Percentiles rank a stretch among this genome's conserved stretches.
Evolutionary conservation across 169 alveolate genomes (phyloP).

Genomic region (Babesia bigemina): DNA sequence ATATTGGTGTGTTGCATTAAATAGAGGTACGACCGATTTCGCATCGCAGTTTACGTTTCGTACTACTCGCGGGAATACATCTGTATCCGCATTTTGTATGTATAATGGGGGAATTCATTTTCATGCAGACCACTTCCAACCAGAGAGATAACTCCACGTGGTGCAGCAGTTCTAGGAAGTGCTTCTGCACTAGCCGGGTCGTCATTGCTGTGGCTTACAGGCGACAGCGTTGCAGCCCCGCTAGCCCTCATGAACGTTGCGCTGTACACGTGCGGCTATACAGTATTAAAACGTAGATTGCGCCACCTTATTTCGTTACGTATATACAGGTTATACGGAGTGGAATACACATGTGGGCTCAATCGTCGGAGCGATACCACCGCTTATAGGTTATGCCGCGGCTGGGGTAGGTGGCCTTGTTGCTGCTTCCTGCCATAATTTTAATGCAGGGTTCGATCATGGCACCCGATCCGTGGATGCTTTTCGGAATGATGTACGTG

Average conservation of each 20-base stretch:
- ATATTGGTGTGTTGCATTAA: too few species aligned
- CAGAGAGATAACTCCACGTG: conserved; percentile 31
- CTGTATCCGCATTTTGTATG: too few species aligned
- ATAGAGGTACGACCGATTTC: too few species aligned
- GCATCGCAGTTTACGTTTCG: too few species aligned
- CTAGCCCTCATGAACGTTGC: conserved; percentile 58
- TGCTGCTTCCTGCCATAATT: not conserved
- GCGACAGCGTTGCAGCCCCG: conserved; percentile 37
- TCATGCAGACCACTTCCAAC: conserved; percentile 51
- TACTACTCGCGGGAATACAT: too few species aligned
- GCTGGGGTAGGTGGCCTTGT: conserved; percentile 60
- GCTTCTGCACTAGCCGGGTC: conserved; percentile 48
- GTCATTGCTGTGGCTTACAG: conserved; percentile 38
- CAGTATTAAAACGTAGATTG: conserved; percentile 53
- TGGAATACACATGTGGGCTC: conserved; percentile 82
- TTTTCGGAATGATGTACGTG: conserved; percentile 71
- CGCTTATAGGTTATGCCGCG: conserved; percentile 78
- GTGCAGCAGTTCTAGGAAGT: conserved; percentile 43
- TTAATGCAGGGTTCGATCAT: conserved; percentile 34
- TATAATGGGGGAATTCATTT: too few species aligned
- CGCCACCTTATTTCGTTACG: not conserved
- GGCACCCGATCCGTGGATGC: conserved; percentile 71
- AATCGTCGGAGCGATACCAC: conserved; percentile 81
- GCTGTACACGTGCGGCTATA: conserved; percentile 57
- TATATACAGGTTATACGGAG: conserved; percentile 58